Conservation (phyloP, 768 basidiomycete genomes). For the Macrocybe gigantea region DNA sequence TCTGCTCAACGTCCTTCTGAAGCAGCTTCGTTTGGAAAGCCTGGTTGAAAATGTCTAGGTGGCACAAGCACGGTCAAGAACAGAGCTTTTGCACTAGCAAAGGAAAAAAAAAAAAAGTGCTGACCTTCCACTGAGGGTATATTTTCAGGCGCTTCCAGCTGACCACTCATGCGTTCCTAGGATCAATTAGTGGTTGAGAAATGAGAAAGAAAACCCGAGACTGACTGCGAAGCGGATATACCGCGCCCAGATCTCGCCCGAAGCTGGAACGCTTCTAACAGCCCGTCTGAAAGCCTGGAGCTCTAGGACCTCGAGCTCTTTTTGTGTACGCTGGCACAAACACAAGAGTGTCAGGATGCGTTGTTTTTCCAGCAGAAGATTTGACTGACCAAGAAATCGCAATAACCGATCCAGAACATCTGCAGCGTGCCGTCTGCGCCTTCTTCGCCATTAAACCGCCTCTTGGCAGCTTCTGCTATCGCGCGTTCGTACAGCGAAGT, state of each 20-base stretch:
- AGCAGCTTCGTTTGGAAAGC: conserved; percentile 53
- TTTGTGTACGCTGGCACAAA: conserved; percentile 37
- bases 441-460: conserved; percentile 45
- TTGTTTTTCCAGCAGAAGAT: background rate
- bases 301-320: conserved; percentile 36
- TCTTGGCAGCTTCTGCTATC: conserved; percentile 63
- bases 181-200: background rate
- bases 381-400: conserved; percentile 58
- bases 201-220: background rate
- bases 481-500: conserved; percentile 66
- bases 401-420: conserved; percentile 69
- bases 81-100: background rate
- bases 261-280: conserved; percentile 65
- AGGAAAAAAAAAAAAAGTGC: conserved; percentile 8
- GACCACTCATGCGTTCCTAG: conserved; percentile 40
- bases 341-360: background rate
- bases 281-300: conserved; percentile 47
- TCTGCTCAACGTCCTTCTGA: conserved; percentile 55
- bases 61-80: background rate
- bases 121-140: conserved; percentile 22
- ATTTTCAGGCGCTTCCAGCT: conserved; percentile 23
- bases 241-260: conserved; percentile 73
- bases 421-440: conserved; percentile 54
- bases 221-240: conserved; percentile 69
- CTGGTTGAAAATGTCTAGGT: conserved; percentile 49